These are phyloP conservation scores for Penicillium nucicola DNA, from an alignment of 495 filamentous ascomycete species.

Conservation along the genomic window DNA sequence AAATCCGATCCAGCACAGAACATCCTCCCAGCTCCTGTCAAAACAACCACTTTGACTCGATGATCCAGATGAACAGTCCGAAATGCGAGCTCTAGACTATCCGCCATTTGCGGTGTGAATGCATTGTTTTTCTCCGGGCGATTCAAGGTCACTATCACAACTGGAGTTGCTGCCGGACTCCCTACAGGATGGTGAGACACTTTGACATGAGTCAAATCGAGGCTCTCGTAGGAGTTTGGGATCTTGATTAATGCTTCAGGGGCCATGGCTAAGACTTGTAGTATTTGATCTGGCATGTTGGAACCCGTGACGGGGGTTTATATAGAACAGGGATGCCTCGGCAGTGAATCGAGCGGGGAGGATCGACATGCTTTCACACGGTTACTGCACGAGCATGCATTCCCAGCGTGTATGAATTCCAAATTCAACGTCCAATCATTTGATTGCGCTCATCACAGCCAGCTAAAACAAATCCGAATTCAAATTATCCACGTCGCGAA, in stretches of 20 bases:
- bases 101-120: slow-evolving; percentile 51
- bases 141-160: slow-evolving; percentile 52
- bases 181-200: slow-evolving; percentile 45
- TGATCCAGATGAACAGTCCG: slow-evolving; percentile 45
- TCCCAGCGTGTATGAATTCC: too few species aligned
- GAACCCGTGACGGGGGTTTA: not conserved
- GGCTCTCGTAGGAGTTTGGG: slow-evolving; percentile 26
- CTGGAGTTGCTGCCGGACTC: slow-evolving; percentile 43
- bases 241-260: slow-evolving; percentile 8
- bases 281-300: not conserved
- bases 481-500: too few species aligned
- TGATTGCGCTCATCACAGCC: too few species aligned
- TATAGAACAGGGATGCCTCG: not conserved
- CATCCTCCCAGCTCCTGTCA: slow-evolving; percentile 52
- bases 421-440: too few species aligned
- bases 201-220: slow-evolving; percentile 46
- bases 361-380: not conserved
- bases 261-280: not conserved
- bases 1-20: slow-evolving; percentile 63
- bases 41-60: slow-evolving; percentile 51
- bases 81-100: slow-evolving; percentile 50
- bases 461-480: too few species aligned
- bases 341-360: not conserved
- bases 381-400: too few species aligned
- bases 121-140: slow-evolving; percentile 57